Conservation (phyloP, 345 rosid species). For the Lumnitzera littorea region DNA sequence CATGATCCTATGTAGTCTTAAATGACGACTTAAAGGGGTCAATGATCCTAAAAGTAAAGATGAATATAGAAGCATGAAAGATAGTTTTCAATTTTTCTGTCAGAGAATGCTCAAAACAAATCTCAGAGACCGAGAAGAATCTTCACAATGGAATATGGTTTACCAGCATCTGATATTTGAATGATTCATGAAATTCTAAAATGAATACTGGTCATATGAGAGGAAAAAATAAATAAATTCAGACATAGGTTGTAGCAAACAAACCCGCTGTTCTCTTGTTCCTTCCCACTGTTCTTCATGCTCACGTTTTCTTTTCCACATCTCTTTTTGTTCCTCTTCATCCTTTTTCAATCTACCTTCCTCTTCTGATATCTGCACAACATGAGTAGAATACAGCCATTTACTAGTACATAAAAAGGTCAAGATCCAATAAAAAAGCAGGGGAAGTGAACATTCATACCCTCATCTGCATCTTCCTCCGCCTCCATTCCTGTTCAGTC, state of each 20-base stretch:
- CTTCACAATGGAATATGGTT: too few species aligned
- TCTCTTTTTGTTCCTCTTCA: constrained; percentile 93
- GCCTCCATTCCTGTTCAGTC: constrained; percentile 97
- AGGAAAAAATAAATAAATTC: background rate
- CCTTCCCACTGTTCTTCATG: constrained; percentile 99
- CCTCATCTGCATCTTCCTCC: constrained; percentile 98
- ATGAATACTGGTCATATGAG: background rate
- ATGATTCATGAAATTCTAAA: too few species aligned
- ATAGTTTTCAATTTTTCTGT: too few species aligned
- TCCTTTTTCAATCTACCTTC: constrained; percentile 98
- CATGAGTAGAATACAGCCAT: background rate
- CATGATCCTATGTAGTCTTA: too few species aligned
- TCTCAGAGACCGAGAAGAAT: too few species aligned
- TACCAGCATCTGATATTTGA: too few species aligned
- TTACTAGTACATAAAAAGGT: constrained; percentile 3
- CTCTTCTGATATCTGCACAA: constrained; percentile 85
- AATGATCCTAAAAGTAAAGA: too few species aligned
- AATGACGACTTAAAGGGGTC: too few species aligned
- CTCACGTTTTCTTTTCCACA: constrained; percentile 96
- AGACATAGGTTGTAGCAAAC: constrained; percentile 10
- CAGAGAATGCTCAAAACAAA: too few species aligned
- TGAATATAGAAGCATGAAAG: too few species aligned
- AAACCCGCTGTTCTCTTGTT: constrained; percentile 86
- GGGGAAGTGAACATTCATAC: constrained; percentile 28
- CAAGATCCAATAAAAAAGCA: constrained; percentile 7